Base-by-base conservation (phyloP, 805 yeast genomes). In the Myxozyma sirexii region DNA sequence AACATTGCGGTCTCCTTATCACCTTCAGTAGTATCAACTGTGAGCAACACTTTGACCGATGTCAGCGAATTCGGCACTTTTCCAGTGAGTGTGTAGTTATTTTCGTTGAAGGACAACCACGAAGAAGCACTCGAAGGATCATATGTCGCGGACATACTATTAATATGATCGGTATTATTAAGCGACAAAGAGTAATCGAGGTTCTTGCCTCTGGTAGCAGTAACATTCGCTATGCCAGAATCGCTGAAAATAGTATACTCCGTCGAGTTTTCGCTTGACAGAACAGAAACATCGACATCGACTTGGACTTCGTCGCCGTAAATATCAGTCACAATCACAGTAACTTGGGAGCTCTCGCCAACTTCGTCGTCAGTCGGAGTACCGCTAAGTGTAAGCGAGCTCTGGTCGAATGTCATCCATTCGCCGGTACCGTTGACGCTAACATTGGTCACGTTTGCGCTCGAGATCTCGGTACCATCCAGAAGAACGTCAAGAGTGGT, bases 321-420 rank as follows among this genome's bases (percentile, higher is more conserved):
- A 26, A 49, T 59, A 51, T 74, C 78, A 3, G 74, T 75, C 21
- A 84, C 80, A 4, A 71, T 70, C 31, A 86, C 71, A 1, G 74
- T 74, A 27, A 85, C 67, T 10, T 56, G 42, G 42, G 62, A 47
- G 51, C 65, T 59, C 7, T 49, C 56, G 17, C 63, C 59, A 35
- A 66, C 69, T 13, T 66, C 77, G 64, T 78, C 74, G 4, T 70
- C 66, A 2, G 90, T 89, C 21, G 86, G 87, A 17, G 74, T 70
- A 29, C 99, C 99, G 41, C 74, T 72, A 57, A 93, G 79, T 0
- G 96, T 86, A 70, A 81, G 76, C 69, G 87, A 89, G 10, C 79
- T 64, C 46, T 75, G 67, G 71, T 84, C 81, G 70, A 81, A 91
- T 1, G 76, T 67, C 50, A 93, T 76, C 98, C 98, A 93, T 51